Evolutionary conservation across 1,284 basidiomycete genomes (phyloP).

Genomic region (Neolentinus lepideus): DNA sequence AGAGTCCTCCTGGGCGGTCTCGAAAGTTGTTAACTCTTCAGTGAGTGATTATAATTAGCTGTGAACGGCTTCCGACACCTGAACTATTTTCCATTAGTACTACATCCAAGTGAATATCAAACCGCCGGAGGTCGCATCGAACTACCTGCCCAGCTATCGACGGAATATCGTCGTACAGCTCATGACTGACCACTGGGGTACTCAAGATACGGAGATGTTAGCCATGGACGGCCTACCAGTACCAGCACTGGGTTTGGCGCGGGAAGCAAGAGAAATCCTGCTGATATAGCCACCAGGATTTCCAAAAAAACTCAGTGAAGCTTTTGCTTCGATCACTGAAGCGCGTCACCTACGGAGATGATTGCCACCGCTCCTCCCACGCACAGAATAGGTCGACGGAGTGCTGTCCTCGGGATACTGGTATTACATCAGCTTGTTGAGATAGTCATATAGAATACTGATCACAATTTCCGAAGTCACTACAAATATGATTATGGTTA

Average conservation of each 20-base stretch:
- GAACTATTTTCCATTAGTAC: slow-evolving; percentile 23
- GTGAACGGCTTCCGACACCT: slow-evolving; percentile 8
- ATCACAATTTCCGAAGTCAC: no score
- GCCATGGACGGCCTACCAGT: slow-evolving; percentile 31
- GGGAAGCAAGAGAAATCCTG: not conserved
- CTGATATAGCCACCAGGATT: not conserved
- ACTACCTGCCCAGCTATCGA: slow-evolving; percentile 30
- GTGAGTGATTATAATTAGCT: slow-evolving; percentile 13
- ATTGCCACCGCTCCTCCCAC: no score
- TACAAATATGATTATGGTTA: not conserved
- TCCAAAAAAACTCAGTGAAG: not conserved
- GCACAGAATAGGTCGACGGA: no score
- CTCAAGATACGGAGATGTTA: slow-evolving; percentile 29
- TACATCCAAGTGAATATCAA: slow-evolving; percentile 28
- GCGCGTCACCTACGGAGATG: no score
- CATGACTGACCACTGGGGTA: slow-evolving; percentile 36
- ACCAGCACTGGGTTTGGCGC: slow-evolving; percentile 31
- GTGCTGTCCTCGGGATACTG: no score
- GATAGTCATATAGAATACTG: no score
- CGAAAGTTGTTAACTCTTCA: slow-evolving; percentile 17
- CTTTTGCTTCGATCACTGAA: no score
- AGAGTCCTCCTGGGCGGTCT: slow-evolving; percentile 22
- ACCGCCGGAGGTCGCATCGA: slow-evolving; percentile 23
- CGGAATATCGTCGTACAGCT: slow-evolving; percentile 32
- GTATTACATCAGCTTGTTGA: no score